phyloP scores from a whole-genome alignment of 176 grass and related monocot species.

The Eragrostis nindensis region DNA sequence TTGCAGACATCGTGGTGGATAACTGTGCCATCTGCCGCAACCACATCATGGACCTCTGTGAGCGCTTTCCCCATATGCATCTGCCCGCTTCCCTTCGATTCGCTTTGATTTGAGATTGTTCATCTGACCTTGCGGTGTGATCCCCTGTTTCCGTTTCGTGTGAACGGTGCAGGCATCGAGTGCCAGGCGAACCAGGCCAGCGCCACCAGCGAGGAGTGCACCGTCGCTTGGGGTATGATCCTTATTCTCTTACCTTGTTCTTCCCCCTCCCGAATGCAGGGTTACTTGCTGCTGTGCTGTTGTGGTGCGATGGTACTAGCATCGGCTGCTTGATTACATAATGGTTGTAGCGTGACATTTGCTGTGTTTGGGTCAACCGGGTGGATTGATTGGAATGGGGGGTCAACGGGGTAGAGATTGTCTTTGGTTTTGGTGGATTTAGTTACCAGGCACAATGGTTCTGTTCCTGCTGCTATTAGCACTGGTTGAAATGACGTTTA shows the following conservation, averaged over 20 bases:
- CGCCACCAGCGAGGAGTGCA: slow-evolving; percentile 97
- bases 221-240: slow-evolving; percentile 92
- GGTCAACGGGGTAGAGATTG: background rate
- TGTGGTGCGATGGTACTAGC: background rate
- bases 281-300: background rate
- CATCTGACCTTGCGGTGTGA: background rate
- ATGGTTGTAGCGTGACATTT: background rate
- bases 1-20: slow-evolving; percentile 94
- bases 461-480: background rate
- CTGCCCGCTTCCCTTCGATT: slow-evolving; percentile 8
- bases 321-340: background rate
- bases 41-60: slow-evolving; percentile 99
- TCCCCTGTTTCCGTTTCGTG: background rate
- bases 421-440: slow-evolving; percentile 13
- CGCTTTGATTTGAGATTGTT: slow-evolving; percentile 33
- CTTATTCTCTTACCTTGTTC: background rate
- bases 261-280: background rate
- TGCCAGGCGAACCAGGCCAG: slow-evolving; percentile 99
- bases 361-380: background rate
- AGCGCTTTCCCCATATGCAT: slow-evolving; percentile 31
- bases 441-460: background rate
- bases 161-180: slow-evolving; percentile 86
- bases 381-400: background rate
- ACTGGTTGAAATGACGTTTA: background rate
- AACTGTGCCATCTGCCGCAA: slow-evolving; percentile 99